These are phyloP conservation scores for Brasenia schreberi DNA, from an alignment of 164 flowering plant genomes.

Conservation along the genomic window DNA sequence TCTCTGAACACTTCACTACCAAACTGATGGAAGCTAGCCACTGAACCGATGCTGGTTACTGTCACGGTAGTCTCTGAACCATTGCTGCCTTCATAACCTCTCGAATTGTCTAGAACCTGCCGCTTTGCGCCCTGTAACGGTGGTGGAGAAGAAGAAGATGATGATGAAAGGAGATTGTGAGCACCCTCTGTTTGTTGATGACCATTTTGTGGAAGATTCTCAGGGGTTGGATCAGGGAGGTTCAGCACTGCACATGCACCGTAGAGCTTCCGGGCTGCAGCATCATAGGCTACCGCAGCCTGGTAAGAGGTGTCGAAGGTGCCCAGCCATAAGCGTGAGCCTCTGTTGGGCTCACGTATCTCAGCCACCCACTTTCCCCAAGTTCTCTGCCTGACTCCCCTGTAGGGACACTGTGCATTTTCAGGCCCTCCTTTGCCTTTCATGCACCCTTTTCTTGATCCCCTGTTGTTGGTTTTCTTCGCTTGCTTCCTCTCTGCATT, in stretches of 20 bases:
- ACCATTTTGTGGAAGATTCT: not conserved
- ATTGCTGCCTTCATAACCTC: not conserved
- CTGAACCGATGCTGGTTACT: not conserved
- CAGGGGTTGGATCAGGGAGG: conserved; percentile 11
- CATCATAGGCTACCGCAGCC: conserved; percentile 51
- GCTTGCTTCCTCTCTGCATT: conserved; percentile 1
- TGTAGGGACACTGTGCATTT: conserved; percentile 33
- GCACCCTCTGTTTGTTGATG: not conserved
- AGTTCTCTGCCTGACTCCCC: conserved; percentile 51
- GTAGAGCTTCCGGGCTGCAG: conserved; percentile 33
- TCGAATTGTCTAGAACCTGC: not conserved
- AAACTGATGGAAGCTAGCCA: not conserved
- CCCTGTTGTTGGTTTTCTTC: conserved; percentile 8
- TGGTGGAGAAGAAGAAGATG: not conserved
- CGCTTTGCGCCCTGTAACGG: not conserved
- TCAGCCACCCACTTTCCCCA: conserved; percentile 81
- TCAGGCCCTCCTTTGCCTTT: conserved; percentile 64
- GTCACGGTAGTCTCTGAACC: not conserved
- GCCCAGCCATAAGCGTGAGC: conserved; percentile 49
- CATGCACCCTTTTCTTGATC: conserved; percentile 59
- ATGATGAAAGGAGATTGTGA: not conserved
- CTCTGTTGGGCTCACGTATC: conserved; percentile 45
- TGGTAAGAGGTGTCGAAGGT: conserved; percentile 41
- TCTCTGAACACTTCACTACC: not conserved
- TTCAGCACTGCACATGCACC: conserved; percentile 36